Base-by-base conservation (phyloP, 176 grass and related monocot species). In the Avena insularis region DNA sequence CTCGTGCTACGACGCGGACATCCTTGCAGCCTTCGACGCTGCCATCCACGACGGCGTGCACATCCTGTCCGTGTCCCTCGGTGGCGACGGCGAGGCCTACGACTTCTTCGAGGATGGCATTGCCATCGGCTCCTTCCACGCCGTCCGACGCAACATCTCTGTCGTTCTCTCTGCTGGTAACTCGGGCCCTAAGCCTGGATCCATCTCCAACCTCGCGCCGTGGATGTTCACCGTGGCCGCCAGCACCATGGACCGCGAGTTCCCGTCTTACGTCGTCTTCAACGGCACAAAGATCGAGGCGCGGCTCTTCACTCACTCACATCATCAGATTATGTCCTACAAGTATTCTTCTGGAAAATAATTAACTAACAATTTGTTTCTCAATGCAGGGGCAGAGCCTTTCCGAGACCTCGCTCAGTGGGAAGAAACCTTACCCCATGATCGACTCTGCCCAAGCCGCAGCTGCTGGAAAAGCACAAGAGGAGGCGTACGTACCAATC, bases 231-330 rank as follows among this genome's bases (percentile, higher is more conserved):
- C 90, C 19, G 2, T 88, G 2, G 95, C 51, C 0, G 95, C 92
- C 3, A 97, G 92, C 88, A 94, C 92, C 45, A 94, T 92, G 86
- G 95, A 97, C 56, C 84, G 92, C 59, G 92, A 97, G 78, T 97
- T 97, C 75, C 78, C 90, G 0, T 79, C 95, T 5, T 86, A 87
- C 70, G 1, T 90, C 40, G 43, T 82, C 31, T 89, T 86, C 82
- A 7, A 82, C 35, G 40, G 72, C 80, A 81, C 17, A 2, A 83
- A 56, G 25, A 46, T 90, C 29, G 82, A 89, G 89, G 93, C 87
- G 13, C 0, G 58, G 1, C 13, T 46, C 8, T 58, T 74, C 35
- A 1, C 66, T 74, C 1, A 12, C 23, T 75, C 53, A 84, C 9
- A 61, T 31, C 74, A 2, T 29, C 40, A 8, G 25, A 54, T n/a